Conservation (phyloP, 345 rosid species). For the Citrus hindsii region DNA sequence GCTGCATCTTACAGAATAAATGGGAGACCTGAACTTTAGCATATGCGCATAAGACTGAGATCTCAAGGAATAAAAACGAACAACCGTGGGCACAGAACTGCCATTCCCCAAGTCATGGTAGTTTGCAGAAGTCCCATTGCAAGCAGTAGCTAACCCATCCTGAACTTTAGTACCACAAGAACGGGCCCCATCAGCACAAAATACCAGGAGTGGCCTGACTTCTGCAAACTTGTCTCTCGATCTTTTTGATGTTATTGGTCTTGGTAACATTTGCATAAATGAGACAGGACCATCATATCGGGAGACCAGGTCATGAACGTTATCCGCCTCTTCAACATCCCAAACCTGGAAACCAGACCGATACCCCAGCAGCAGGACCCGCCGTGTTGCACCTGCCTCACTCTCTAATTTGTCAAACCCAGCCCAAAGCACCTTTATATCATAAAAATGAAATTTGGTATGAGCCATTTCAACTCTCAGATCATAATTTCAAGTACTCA, state of each 20-base stretch:
- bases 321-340: slow-evolving; percentile 92
- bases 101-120: slow-evolving; percentile 41
- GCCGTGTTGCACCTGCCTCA: slow-evolving; percentile 43
- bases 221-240: slow-evolving; percentile 48
- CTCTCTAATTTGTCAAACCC: slow-evolving; percentile 88
- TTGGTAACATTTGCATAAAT: slow-evolving; percentile 80
- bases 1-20: slow-evolving; percentile 87
- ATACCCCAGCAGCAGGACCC: slow-evolving; percentile 74
- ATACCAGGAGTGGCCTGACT: slow-evolving; percentile 70
- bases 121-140: slow-evolving; percentile 34
- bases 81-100: slow-evolving; percentile 43
- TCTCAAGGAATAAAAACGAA: slow-evolving; percentile 72
- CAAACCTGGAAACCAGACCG: slow-evolving; percentile 91
- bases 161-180: slow-evolving; percentile 37
- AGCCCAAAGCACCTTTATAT: slow-evolving; percentile 80
- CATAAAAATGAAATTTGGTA: slow-evolving; percentile 5
- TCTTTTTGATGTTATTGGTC: slow-evolving; percentile 37
- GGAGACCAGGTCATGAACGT: slow-evolving; percentile 72
- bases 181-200: slow-evolving; percentile 54
- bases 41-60: slow-evolving; percentile 73
- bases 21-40: slow-evolving; percentile 67
- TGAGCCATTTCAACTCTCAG: background rate
- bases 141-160: slow-evolving; percentile 36
- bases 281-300: slow-evolving; percentile 76
- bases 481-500: background rate